Evolutionary conservation across 2,329 filamentous ascomycete species (phyloP).

Genomic region (Hortaea sp.): DNA sequence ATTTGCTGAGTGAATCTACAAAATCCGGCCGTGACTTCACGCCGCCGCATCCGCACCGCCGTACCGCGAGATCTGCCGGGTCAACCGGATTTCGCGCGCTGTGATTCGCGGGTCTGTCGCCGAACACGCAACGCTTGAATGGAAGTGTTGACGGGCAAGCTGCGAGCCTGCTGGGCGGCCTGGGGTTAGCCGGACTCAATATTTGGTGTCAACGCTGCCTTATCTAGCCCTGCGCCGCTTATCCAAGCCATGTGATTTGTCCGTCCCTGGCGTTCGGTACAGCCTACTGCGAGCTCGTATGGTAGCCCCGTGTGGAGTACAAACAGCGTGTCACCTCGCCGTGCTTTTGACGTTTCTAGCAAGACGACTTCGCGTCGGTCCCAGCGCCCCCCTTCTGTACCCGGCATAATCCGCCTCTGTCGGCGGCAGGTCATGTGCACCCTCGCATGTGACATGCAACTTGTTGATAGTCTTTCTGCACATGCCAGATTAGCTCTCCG

Average conservation of each 20-base stretch:
- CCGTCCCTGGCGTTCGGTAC: not conserved
- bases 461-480: no score
- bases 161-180: not conserved
- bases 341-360: not conserved
- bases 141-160: not conserved
- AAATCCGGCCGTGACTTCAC: slow-evolving; percentile 2
- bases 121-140: not conserved
- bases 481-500: no score
- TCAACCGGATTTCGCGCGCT: not conserved
- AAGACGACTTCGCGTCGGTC: not conserved
- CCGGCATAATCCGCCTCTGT: no score
- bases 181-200: not conserved
- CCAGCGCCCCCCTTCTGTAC: no score
- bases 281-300: not conserved
- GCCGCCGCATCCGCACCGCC: slow-evolving; percentile 3
- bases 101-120: not conserved
- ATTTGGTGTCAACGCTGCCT: not conserved
- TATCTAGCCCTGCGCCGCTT: not conserved
- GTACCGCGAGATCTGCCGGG: slow-evolving; percentile 4
- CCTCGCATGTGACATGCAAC: no score
- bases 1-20: slow-evolving; percentile 3
- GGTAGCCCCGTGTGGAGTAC: not conserved
- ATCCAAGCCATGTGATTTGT: not conserved
- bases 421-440: no score
- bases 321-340: not conserved